Evolutionary conservation across 2,329 filamentous ascomycete genomes (phyloP).

Genomic region (Neofusicoccum cordaticola): DNA sequence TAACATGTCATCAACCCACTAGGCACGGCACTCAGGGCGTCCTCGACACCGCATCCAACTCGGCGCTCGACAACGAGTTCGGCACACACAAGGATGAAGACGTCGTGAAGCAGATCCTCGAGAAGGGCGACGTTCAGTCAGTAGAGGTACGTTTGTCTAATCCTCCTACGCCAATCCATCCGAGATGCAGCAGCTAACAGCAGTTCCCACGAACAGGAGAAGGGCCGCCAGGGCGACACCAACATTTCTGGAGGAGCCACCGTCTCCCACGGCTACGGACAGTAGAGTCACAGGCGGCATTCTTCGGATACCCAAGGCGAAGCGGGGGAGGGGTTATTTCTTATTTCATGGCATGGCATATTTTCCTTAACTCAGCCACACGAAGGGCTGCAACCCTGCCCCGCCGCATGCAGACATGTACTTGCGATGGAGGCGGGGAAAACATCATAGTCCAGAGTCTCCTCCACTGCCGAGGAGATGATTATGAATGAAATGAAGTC

Average conservation of each 20-base stretch:
- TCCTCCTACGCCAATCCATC: background rate
- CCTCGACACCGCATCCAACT: constrained; percentile 72
- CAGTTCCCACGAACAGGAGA: constrained; percentile 27
- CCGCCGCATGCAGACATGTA: background rate
- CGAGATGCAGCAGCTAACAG: constrained; percentile 15
- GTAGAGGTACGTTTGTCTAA: constrained; percentile 45
- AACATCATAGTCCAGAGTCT: background rate
- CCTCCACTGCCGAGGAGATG: background rate
- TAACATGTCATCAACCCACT: constrained; percentile 7
- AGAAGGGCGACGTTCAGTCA: constrained; percentile 69
- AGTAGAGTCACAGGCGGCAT: background rate
- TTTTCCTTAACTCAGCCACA: background rate
- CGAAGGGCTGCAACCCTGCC: background rate
- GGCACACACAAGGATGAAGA: constrained; percentile 77
- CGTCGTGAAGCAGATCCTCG: constrained; percentile 75
- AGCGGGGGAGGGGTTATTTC: background rate
- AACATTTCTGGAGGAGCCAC: constrained; percentile 41
- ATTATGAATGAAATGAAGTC: constrained; percentile 17
- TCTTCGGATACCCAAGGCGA: constrained; percentile 1
- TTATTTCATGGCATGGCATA: background rate
- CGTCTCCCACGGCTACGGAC: constrained; percentile 18
- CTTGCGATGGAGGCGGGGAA: background rate
- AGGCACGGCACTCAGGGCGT: constrained; percentile 86
- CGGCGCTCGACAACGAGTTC: constrained; percentile 79
- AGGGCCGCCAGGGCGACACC: constrained; percentile 42